Evolutionary conservation across 371 early-diverging fungal species (phyloP).

Genomic region (Haplosporangium sp.): DNA sequence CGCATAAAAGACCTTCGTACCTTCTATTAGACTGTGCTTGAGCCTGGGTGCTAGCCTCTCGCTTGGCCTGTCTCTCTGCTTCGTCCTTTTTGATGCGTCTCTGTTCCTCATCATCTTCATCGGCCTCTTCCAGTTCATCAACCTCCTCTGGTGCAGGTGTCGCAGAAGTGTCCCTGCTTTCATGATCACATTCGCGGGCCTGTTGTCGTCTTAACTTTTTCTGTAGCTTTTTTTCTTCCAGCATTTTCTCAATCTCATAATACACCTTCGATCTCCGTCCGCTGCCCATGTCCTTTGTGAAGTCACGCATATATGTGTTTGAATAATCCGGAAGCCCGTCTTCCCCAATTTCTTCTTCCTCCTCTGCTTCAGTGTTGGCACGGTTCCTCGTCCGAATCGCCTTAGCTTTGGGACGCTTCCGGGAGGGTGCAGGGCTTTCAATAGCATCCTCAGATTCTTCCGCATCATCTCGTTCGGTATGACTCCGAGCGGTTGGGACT

Average conservation of each 20-base stretch:
- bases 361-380: conserved; percentile 8
- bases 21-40: too few relatives aligned
- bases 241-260: conserved; percentile 57
- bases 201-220: conserved; percentile 37
- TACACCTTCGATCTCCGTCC: conserved; percentile 63
- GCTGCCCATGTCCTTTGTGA: conserved; percentile 58
- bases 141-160: conserved; percentile 15
- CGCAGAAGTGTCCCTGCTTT: conserved; percentile 35
- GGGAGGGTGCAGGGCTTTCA: conserved; percentile 4
- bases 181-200: conserved; percentile 21
- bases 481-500: conserved; percentile 23
- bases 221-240: conserved; percentile 30
- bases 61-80: conserved; percentile 16
- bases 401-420: conserved; percentile 36
- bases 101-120: not conserved
- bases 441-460: conserved; percentile 11
- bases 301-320: conserved; percentile 61
- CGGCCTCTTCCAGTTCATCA: conserved; percentile 8
- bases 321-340: conserved; percentile 58
- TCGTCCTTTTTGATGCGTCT: conserved; percentile 13
- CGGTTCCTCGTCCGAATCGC: conserved; percentile 7
- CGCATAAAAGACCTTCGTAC: too few relatives aligned
- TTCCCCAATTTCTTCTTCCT: conserved; percentile 53
- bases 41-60: conserved; percentile 38
- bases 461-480: conserved; percentile 11